Evolutionary conservation across 108 stramenopile species (phyloP), one percentile per base, ranked within the genome.

Genomic region (Cyclotella choctawhatcheeana): DNA sequence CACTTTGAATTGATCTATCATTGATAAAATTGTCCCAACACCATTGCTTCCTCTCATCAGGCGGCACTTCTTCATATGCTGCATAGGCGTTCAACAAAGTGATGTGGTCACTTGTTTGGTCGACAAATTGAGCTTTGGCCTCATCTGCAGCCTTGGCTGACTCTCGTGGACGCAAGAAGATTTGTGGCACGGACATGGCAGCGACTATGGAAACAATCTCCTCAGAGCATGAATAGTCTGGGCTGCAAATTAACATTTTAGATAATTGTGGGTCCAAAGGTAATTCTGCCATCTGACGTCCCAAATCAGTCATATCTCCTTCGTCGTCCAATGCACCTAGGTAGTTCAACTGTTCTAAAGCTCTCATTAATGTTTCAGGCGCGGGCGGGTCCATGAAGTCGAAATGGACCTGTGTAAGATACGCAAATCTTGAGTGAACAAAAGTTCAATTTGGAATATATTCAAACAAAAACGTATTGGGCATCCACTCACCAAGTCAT

Each of bases 351-450:
- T 95, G 85, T 74, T 99, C 99, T 71, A 99, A 73, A 8, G 98
- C 98, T 50, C 99, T 71, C 98, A 99, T 98, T n/a, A 99, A 68
- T 14, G 99, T 99, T 70, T 99, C 98, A 3, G 98, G 97, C 1
- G 99, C 98, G 6, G 99, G 99, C 53, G 99, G 99, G 74, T 99
- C 99, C 96, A 99, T 96, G 69, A 98, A 99, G 81, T 99, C 98
- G 68, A 99, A 99, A 72, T 98, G 97, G n/a, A n/a, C n/a, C n/a
- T n/a, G n/a, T n/a, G n/a, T n/a, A n/a, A n/a, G n/a, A n/a, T n/a
- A n/a, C n/a, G n/a, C n/a, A n/a, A n/a, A n/a, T n/a, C n/a, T n/a
- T n/a, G n/a, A n/a, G n/a, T n/a, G n/a, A n/a, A n/a, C n/a, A n/a
- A n/a, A n/a, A n/a, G n/a, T n/a, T n/a, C n/a, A n/a, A n/a, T n/a